A percentile compares a stretch with the other conserved stretches of the same genome.
These are phyloP conservation scores for Cucumis variabilis DNA, from an alignment of 331 rosid species.

Conservation along the genomic window DNA sequence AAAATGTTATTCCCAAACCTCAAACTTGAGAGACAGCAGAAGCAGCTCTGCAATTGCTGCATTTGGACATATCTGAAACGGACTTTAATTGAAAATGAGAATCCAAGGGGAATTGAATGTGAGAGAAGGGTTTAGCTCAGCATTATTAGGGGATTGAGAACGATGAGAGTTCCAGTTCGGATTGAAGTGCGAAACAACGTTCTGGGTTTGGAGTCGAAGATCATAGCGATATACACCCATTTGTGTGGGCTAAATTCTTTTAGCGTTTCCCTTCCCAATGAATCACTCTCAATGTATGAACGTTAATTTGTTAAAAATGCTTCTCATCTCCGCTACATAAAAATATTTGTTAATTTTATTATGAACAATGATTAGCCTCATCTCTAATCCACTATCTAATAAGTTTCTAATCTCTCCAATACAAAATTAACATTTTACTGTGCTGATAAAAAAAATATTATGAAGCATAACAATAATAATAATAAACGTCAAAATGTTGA, in stretches of 20 bases:
- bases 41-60: slow-evolving; percentile 3
- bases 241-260: slow-evolving; percentile 16
- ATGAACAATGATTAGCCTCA: too few species aligned
- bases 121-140: neutral
- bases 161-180: neutral
- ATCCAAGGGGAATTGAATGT: neutral
- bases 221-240: neutral
- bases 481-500: too few species aligned
- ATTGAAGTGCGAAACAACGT: neutral
- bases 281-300: too few species aligned
- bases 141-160: neutral
- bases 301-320: too few species aligned
- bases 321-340: too few species aligned
- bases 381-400: too few species aligned
- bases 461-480: too few species aligned
- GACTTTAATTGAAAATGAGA: neutral
- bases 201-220: neutral
- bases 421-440: too few species aligned
- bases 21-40: neutral
- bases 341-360: too few species aligned
- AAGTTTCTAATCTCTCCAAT: too few species aligned
- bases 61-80: neutral
- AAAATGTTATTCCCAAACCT: slow-evolving; percentile 14
- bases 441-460: too few species aligned
- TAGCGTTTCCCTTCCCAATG: neutral